phyloP scores from a whole-genome alignment of 805 yeast genomes.

The Nakazawaea sp. region DNA sequence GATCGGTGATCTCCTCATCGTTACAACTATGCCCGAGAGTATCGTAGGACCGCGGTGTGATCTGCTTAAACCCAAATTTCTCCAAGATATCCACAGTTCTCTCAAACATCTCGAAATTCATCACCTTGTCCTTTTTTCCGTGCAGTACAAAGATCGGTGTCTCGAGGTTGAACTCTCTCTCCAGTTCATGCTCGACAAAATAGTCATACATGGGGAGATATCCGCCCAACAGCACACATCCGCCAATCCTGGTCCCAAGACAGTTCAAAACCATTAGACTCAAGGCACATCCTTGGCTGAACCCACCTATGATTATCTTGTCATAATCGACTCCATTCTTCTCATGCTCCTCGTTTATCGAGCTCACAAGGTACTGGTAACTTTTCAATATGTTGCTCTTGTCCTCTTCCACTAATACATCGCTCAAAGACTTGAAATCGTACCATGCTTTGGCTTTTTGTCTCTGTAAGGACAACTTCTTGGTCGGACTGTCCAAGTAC shows the following conservation, averaged over 20 bases:
- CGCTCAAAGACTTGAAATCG: conserved; percentile 9
- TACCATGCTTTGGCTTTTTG: conserved; percentile 11
- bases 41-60: conserved; percentile 1
- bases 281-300: conserved; percentile 13
- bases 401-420: conserved; percentile 10
- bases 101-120: conserved; percentile 7
- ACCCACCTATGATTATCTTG: conserved; percentile 11
- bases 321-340: conserved; percentile 6
- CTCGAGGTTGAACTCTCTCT: conserved; percentile 2
- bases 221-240: conserved; percentile 10
- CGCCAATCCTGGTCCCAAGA: conserved; percentile 9
- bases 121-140: conserved; percentile 11
- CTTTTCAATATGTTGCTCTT: conserved; percentile 7
- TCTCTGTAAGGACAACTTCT: conserved; percentile 8
- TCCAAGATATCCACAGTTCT: conserved; percentile 6
- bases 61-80: conserved; percentile 6
- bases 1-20: conserved; percentile 10
- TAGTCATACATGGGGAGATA: conserved; percentile 10
- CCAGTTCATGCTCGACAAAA: conserved; percentile 3
- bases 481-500: conserved; percentile 10
- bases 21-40: conserved; percentile 10
- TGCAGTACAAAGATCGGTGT: conserved; percentile 10
- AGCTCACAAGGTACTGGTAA: conserved; percentile 1
- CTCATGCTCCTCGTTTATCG: conserved; percentile 8
- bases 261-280: conserved; percentile 6